Conservation (phyloP, 148 eudicot species). For the Mesembryanthemum crystallinum region DNA sequence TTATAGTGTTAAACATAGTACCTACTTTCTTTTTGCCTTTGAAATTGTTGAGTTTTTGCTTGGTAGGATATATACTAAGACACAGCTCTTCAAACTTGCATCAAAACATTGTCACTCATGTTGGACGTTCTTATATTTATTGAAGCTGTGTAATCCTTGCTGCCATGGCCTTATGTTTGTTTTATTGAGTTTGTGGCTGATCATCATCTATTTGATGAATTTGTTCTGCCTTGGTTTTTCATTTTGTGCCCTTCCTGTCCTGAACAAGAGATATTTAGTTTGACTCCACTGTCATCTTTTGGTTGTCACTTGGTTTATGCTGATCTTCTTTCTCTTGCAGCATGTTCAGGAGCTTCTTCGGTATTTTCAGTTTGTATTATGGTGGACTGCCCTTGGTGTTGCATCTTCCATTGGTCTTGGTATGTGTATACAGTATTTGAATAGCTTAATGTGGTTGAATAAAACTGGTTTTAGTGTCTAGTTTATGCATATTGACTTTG, state of each 20-base stretch:
- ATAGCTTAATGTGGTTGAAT: not conserved
- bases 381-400: slow-evolving; percentile 98
- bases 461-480: not conserved
- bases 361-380: slow-evolving; percentile 69
- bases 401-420: slow-evolving; percentile 99
- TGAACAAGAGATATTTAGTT: not conserved
- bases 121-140: not conserved
- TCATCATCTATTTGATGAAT: not conserved
- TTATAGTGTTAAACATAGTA: not conserved
- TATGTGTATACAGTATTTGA: slow-evolving; percentile 32
- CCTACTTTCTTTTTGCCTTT: not conserved
- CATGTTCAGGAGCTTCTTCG: slow-evolving; percentile 68
- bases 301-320: not conserved
- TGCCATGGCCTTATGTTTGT: not conserved
- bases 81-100: not conserved
- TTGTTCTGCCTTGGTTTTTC: not conserved
- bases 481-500: not conserved
- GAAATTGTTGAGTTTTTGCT: not conserved
- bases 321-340: slow-evolving; percentile 46
- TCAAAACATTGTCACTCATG: not conserved
- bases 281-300: not conserved
- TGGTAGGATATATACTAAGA: not conserved
- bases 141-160: not conserved
- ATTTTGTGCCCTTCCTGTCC: not conserved
- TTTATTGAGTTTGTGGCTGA: not conserved